A percentile compares a stretch with the other conserved stretches of the same genome.
These are phyloP conservation scores for Salix arbutifolia DNA, from an alignment of 345 rosid genomes.

Conservation along the genomic window DNA sequence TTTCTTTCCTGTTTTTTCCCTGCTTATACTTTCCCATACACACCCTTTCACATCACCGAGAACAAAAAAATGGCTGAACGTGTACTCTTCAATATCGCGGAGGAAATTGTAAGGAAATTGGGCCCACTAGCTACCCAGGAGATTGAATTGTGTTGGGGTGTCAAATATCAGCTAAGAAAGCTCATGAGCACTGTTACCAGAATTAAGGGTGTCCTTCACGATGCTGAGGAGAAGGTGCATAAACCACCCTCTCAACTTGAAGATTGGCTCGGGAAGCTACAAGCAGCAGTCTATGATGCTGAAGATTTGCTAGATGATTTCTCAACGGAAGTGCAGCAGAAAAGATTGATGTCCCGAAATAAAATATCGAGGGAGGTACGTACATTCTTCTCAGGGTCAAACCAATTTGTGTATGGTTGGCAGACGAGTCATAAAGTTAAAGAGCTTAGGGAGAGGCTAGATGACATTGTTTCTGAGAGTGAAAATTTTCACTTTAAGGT, in stretches of 20 bases:
- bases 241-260: too few species aligned
- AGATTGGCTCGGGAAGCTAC: constrained; percentile 23
- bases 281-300: constrained; percentile 23
- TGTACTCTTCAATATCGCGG: too few species aligned
- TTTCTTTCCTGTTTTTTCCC: too few species aligned
- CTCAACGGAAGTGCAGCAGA: constrained; percentile 7
- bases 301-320: constrained; percentile 35
- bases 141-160: too few species aligned
- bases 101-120: too few species aligned
- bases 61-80: too few species aligned
- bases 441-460: constrained; percentile 16
- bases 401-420: constrained; percentile 2
- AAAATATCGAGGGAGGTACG: not conserved
- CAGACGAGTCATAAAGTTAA: constrained; percentile 12
- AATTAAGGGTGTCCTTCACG: too few species aligned
- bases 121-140: too few species aligned
- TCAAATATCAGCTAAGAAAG: too few species aligned
- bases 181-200: not conserved
- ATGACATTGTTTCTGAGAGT: constrained; percentile 3
- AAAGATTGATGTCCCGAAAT: not conserved
- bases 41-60: too few species aligned
- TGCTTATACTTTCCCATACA: too few species aligned
- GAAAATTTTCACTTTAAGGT: not conserved
- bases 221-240: too few species aligned
- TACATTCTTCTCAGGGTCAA: constrained; percentile 10